Percentiles rank a stretch among this genome's conserved stretches.
These are phyloP conservation scores for Pulveroboletus ravenelii DNA, from an alignment of 768 basidiomycete genomes.

Conservation along the genomic window DNA sequence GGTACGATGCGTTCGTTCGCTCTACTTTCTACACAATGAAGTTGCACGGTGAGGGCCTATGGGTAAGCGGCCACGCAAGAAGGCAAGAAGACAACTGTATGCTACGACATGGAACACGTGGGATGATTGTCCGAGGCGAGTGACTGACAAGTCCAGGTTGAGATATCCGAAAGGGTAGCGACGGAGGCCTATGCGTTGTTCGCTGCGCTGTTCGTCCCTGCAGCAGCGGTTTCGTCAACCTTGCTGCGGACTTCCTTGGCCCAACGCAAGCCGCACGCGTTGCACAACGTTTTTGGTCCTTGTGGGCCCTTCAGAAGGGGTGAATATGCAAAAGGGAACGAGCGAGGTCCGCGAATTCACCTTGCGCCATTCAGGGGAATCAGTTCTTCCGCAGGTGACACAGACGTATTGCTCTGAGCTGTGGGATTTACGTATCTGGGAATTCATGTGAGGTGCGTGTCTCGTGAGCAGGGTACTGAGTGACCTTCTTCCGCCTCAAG, in stretches of 20 bases:
- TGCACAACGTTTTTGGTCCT: slow-evolving; percentile 97
- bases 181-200: slow-evolving; percentile 13
- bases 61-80: slow-evolving; percentile 7
- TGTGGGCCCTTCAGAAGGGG: slow-evolving; percentile 62
- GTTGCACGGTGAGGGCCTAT: slow-evolving; percentile 1
- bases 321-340: slow-evolving; percentile 15
- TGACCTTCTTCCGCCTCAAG: slow-evolving; percentile 61
- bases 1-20: slow-evolving; percentile 1
- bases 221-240: slow-evolving; percentile 31
- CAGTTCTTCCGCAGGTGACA: slow-evolving; percentile 88
- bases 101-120: not conserved
- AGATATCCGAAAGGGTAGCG: not conserved
- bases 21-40: slow-evolving; percentile 8
- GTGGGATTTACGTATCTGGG: slow-evolving; percentile 37
- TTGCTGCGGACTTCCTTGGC: slow-evolving; percentile 65
- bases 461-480: not conserved
- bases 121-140: slow-evolving; percentile 2
- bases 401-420: slow-evolving; percentile 75
- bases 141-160: slow-evolving; percentile 4
- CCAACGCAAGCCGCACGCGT: slow-evolving; percentile 93
- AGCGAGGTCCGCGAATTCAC: slow-evolving; percentile 29
- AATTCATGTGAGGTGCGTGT: slow-evolving; percentile 1
- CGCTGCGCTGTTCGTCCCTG: slow-evolving; percentile 19
- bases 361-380: slow-evolving; percentile 98
- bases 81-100: slow-evolving; percentile 8